Evolutionary conservation across 1,139 yeast species (phyloP).

Genomic region (Taphrina communis): DNA sequence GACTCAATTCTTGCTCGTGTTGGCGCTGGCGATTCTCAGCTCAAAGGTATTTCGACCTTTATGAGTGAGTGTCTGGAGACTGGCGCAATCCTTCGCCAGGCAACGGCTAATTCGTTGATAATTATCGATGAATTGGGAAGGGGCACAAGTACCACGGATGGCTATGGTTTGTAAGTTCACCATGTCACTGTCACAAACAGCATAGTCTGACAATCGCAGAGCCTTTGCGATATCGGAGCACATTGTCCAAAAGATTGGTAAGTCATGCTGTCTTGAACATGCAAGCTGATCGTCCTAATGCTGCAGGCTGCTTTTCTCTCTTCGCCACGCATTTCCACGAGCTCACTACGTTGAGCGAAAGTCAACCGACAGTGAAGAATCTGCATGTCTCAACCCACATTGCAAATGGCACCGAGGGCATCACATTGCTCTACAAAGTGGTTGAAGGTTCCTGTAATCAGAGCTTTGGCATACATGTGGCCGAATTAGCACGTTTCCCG

Average conservation of each 20-base stretch:
- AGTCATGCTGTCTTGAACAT: not conserved
- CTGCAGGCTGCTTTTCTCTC: conserved; percentile 67
- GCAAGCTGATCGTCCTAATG: not conserved
- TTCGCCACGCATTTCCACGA: conserved; percentile 99
- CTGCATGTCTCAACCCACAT: conserved; percentile 94
- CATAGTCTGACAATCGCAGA: not conserved
- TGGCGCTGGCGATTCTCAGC: conserved; percentile 98
- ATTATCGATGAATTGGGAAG: conserved; percentile 95
- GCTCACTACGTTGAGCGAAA: conserved; percentile 74
- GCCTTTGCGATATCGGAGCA: conserved; percentile 96
- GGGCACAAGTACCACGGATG: conserved; percentile 96
- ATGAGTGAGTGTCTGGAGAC: conserved; percentile 99
- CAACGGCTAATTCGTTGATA: conserved; percentile 80
- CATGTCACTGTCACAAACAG: not conserved
- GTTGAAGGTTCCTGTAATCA: conserved; percentile 92
- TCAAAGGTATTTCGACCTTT: conserved; percentile 94
- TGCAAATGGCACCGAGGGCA: conserved; percentile 52
- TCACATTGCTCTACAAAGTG: conserved; percentile 85
- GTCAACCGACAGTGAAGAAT: conserved; percentile 68
- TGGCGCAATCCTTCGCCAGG: conserved; percentile 84
- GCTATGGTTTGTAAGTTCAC: conserved; percentile 69
- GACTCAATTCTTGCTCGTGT: conserved; percentile 94
- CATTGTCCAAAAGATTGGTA: conserved; percentile 65
- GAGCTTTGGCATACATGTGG: conserved; percentile 96
- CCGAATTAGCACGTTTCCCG: conserved; percentile 93